A percentile compares a stretch with the other conserved stretches of the same genome.
These are phyloP conservation scores for Acanthamoeba culbertsoni DNA, from an alignment of 208 protist species.

Conservation along the genomic window DNA sequence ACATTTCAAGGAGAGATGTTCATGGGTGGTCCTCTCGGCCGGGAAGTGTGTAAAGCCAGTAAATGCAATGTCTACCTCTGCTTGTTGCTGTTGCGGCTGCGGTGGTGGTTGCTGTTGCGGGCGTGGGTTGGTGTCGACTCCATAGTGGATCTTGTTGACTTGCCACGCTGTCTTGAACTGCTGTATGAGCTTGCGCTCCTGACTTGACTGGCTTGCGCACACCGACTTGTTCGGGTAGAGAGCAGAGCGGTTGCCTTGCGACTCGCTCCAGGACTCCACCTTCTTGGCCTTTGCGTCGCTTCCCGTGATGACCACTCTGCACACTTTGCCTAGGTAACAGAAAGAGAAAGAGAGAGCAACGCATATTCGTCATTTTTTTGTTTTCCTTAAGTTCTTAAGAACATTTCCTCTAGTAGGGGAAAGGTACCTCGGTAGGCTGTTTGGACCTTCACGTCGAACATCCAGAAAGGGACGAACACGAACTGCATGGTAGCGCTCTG, in stretches of 20 bases:
- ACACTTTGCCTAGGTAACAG: neutral
- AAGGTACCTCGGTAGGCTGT: neutral
- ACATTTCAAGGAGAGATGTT: no score
- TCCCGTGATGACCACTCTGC: neutral
- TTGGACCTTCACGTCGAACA: slow-evolving; percentile 29
- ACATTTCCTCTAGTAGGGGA: neutral
- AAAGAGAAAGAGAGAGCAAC: neutral
- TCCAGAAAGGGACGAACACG: neutral
- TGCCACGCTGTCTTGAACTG: neutral
- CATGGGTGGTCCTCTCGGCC: no score
- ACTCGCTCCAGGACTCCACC: neutral
- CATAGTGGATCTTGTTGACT: neutral
- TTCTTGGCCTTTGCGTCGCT: slow-evolving; percentile 18
- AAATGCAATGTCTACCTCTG: no score
- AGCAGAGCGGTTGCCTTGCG: neutral
- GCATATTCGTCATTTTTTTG: no score
- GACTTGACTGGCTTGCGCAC: neutral
- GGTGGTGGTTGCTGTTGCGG: neutral
- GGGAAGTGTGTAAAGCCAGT: no score
- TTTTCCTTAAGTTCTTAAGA: neutral
- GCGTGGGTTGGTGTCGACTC: neutral
- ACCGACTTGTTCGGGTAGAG: neutral
- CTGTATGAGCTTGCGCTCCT: slow-evolving; percentile 10
- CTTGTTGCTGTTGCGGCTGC: neutral
- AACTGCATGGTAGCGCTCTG: neutral